phyloP scores from a whole-genome alignment of 805 yeast genomes.

The Cyberlindnera maclurae region DNA sequence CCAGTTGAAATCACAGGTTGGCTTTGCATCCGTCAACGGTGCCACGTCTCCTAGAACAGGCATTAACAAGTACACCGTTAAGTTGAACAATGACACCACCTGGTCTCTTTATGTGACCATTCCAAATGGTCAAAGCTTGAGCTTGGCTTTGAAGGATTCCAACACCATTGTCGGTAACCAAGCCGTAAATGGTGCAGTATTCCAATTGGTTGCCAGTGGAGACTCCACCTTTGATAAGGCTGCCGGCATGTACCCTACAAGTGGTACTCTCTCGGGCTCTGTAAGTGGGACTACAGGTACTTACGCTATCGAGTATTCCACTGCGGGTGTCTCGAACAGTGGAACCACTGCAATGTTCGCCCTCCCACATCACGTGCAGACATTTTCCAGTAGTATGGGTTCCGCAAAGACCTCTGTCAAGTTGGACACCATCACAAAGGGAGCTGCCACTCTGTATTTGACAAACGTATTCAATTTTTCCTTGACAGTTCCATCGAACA shows the following conservation, averaged over 20 bases:
- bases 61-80: slow-evolving; percentile 46
- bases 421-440: slow-evolving; percentile 45
- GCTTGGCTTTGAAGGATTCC: slow-evolving; percentile 24
- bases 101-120: slow-evolving; percentile 66
- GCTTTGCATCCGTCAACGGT: slow-evolving; percentile 44
- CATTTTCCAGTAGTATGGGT: slow-evolving; percentile 29
- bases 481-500: slow-evolving; percentile 35
- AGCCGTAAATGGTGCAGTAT: slow-evolving; percentile 40
- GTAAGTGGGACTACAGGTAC: slow-evolving; percentile 31
- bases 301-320: slow-evolving; percentile 37
- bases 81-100: slow-evolving; percentile 44
- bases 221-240: slow-evolving; percentile 45
- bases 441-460: slow-evolving; percentile 38
- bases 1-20: slow-evolving; percentile 53
- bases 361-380: slow-evolving; percentile 55
- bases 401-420: slow-evolving; percentile 27
- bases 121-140: slow-evolving; percentile 32
- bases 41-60: slow-evolving; percentile 32
- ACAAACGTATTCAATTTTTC: slow-evolving; percentile 34
- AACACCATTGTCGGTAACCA: slow-evolving; percentile 37
- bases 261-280: slow-evolving; percentile 37
- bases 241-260: slow-evolving; percentile 55
- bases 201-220: slow-evolving; percentile 58
- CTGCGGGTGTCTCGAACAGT: slow-evolving; percentile 39
- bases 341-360: slow-evolving; percentile 49